Evolutionary conservation across 495 filamentous ascomycete species (phyloP).

Genomic region (Bathelium albidoporum): DNA sequence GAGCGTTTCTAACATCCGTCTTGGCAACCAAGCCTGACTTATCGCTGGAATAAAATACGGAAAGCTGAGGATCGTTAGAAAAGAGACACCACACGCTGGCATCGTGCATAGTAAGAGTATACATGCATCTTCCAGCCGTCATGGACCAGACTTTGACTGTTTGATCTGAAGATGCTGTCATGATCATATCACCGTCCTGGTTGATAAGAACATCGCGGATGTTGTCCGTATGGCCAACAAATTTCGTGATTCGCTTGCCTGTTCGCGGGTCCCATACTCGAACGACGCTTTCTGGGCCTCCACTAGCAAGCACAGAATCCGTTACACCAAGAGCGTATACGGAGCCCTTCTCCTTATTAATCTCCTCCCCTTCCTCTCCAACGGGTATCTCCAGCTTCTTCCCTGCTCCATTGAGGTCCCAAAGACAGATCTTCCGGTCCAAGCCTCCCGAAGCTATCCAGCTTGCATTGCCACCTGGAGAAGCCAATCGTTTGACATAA

Average conservation of each 20-base stretch:
- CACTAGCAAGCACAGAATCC: conserved; percentile 71
- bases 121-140: conserved; percentile 87
- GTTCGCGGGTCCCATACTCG: conserved; percentile 86
- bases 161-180: conserved; percentile 93
- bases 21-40: conserved; percentile 85
- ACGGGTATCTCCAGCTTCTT: conserved; percentile 78
- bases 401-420: conserved; percentile 83
- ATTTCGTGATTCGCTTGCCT: conserved; percentile 85
- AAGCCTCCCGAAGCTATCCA: conserved; percentile 97
- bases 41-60: conserved; percentile 89
- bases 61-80: conserved; percentile 74
- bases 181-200: conserved; percentile 74
- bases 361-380: conserved; percentile 63
- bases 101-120: conserved; percentile 97
- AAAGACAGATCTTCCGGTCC: conserved; percentile 81
- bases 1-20: conserved; percentile 70
- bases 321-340: conserved; percentile 80
- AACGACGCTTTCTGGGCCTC: conserved; percentile 89
- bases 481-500: conserved; percentile 90
- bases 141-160: conserved; percentile 97
- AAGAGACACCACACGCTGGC: conserved; percentile 95
- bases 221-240: conserved; percentile 96
- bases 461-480: conserved; percentile 54
- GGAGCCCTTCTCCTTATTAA: conserved; percentile 77
- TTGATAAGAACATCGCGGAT: conserved; percentile 84